Base-by-base conservation (phyloP, 2,329 filamentous ascomycete genomes). In the Phaeoacremonium minimum region DNA sequence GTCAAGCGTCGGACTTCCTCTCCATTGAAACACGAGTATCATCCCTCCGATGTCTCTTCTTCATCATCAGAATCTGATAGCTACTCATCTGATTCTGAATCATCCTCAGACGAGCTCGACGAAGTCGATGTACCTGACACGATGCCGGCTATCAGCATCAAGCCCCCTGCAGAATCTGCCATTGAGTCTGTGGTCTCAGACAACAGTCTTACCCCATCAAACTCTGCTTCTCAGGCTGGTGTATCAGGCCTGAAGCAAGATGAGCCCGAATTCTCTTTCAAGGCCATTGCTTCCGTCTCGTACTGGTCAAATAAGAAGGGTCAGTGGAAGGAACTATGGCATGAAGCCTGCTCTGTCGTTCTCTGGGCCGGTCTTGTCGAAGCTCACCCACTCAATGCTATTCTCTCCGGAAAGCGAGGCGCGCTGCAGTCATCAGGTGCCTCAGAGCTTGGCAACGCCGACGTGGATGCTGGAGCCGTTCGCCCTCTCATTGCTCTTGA, bases 11-110 rank as follows among this genome's bases (percentile, higher is more conserved):
- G 89, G 14, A 85, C 81, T 2, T 97, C 93, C 0, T 98, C 93
- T 2, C 93, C 93, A 1, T 69, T 98, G 33, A 98, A 98, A 65
- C 91, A 97, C 55, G 91, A 98, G 63, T 98, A 96, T 51, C 83
- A 90, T 44, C 91, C 91, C 12, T 97, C 93, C 1, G 77, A 82
- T 34, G 61, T 70, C 32, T 80, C 75, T 0, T 81, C 77, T 1
- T 66, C 78, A 6, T 78, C 77, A 31, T 82, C 80, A 0, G 75
- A 77, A 29, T 78, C 78, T 6, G 64, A 73, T 26, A 66, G 64
- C 20, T 73, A 77, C n/a, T 69, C 72, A 19, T 71, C 67, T 22
- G 66, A 67, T 32, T 60, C 60, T 3, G 62, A 69, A 19, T 71
- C 63, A 7, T 73, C 69, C 3, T 66, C 69, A 28, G 73, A 75